Evolutionary conservation across 2,329 filamentous ascomycete species (phyloP), one percentile per base, ranked within the genome.

Genomic region (Microsporum canis): DNA sequence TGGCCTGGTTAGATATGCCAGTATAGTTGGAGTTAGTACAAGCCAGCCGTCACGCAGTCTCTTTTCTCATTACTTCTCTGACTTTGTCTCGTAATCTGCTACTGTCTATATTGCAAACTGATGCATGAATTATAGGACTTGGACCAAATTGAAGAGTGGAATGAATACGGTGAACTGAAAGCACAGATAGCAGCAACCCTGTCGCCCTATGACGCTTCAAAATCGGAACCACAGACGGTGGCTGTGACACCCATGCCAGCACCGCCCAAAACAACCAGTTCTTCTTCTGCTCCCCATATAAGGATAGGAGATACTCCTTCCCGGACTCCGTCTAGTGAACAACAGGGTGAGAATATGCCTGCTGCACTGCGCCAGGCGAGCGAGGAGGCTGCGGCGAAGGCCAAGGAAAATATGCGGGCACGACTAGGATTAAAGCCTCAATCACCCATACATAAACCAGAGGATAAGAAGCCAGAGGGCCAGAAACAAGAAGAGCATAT

Each of bases 141-240:
- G 57, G 88, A 92, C 65, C 87, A 97, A 75, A 85, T 97, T 65
- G 94, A 99, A 76, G 94, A 99, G 72, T 97, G 92, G 94, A 99
- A 99, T 78, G 94, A 99, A 74, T 96, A 95, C 75, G 91, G 91
- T 75, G 92, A 97, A 76, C 83, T 99, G 64, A 90, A 91, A 74
- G 84, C 92, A 75, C 88, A 92, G 68, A 84, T 97, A 68, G 73
- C 60, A 64, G 73, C 33, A 68, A 55, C 51, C 51, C 51, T 55
- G 51, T 55, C 51, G 17, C 31, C 29, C 10, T 71, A 56, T 67
- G 68, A 36, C 63, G 67, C 33, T 8, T 60, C 64, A 29, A 49
- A 67, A 2, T 61, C 67, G 29, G 65, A 63, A 53, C 63, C 68
- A 8, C 56, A 69, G 43, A 61, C 65, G 43, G 71, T 67, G 31